phyloP scores from a whole-genome alignment of 257 asterid genomes.

The Nicotiana paniculata region DNA sequence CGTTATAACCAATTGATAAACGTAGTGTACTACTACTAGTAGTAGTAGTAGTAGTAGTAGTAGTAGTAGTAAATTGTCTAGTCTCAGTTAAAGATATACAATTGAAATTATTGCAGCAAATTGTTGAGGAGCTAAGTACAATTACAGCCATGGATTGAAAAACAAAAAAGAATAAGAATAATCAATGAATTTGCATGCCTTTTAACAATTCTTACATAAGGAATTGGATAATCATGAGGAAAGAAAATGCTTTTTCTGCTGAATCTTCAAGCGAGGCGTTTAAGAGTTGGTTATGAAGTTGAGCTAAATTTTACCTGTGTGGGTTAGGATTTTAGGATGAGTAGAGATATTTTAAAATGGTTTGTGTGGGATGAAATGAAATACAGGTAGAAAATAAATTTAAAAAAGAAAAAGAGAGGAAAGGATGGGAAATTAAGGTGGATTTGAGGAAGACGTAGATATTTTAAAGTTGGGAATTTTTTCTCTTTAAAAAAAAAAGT shows the following conservation, averaged over 20 bases:
- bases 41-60: no score
- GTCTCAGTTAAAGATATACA: conserved; percentile 26
- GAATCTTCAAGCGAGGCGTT: background rate
- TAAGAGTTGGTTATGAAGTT: background rate
- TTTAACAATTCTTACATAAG: background rate
- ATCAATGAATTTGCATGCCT: no score
- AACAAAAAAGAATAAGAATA: background rate
- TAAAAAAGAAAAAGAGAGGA: background rate
- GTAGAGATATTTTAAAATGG: background rate
- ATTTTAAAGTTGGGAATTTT: background rate
- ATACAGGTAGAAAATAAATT: background rate
- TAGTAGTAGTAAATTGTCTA: background rate
- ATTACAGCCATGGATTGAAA: conserved; percentile 45
- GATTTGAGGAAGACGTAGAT: background rate
- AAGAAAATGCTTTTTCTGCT: background rate
- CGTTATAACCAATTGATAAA: conserved; percentile 19
- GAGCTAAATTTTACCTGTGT: background rate
- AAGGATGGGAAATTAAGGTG: background rate
- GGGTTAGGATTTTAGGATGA: background rate
- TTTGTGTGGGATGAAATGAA: background rate
- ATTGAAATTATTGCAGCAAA: conserved; percentile 36
- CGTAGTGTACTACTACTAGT: conserved; percentile 3
- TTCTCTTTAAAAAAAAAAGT: no score
- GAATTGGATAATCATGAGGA: background rate
- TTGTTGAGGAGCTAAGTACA: conserved; percentile 37